phyloP scores from a whole-genome alignment of 495 filamentous ascomycete species.

The Usnea hakonensis region DNA sequence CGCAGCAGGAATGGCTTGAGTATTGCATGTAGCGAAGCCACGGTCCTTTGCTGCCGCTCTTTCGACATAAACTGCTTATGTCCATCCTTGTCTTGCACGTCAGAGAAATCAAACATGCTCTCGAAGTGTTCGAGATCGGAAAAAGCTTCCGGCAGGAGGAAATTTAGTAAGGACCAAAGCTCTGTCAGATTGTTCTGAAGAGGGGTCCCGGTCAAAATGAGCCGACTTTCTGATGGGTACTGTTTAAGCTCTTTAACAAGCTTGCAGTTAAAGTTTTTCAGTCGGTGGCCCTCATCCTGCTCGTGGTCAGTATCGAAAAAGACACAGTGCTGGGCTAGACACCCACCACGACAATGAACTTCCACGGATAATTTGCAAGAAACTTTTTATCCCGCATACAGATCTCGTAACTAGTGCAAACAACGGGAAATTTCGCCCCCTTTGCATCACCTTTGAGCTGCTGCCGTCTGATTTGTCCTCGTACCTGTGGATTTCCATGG shows the following conservation, averaged over 20 bases:
- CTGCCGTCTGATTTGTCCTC: constrained; percentile 60
- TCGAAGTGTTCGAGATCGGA: constrained; percentile 84
- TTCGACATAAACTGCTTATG: constrained; percentile 66
- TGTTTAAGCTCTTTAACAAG: constrained; percentile 79
- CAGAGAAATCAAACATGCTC: constrained; percentile 92
- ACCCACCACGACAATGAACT: constrained; percentile 84
- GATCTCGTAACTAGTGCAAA: constrained; percentile 93
- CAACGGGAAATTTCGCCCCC: constrained; percentile 69
- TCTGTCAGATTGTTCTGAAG: constrained; percentile 94
- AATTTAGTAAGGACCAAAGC: constrained; percentile 91
- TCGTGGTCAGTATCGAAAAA: constrained; percentile 15
- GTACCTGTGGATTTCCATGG: constrained; percentile 70
- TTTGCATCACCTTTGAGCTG: constrained; percentile 48
- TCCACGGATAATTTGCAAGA: constrained; percentile 78
- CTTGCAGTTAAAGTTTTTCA: constrained; percentile 94
- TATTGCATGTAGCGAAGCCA: constrained; percentile 84
- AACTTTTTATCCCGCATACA: constrained; percentile 81
- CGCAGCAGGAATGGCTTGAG: constrained; percentile 86
- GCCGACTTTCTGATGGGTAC: constrained; percentile 80
- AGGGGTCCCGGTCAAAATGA: constrained; percentile 91
- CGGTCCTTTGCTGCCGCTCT: constrained; percentile 71
- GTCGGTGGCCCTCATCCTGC: constrained; percentile 87
- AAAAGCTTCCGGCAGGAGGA: constrained; percentile 87
- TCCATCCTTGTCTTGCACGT: constrained; percentile 64
- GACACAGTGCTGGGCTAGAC: constrained; percentile 25